These are phyloP conservation scores for Cyphellophora europaea DNA, from an alignment of 2,329 filamentous ascomycete species.

Conservation along the genomic window DNA sequence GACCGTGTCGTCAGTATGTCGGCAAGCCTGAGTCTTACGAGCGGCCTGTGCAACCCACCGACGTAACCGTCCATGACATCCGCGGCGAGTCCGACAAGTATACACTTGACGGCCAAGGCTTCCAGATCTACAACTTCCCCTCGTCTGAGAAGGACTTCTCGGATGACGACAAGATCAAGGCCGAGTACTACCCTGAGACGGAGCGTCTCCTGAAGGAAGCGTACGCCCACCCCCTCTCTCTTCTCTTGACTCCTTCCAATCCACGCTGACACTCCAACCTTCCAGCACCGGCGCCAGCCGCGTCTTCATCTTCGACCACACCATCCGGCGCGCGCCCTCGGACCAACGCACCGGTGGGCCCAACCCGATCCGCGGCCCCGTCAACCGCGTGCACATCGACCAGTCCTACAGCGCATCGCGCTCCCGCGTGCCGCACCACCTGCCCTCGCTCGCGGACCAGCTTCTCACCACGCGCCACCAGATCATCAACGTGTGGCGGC, in stretches of 20 bases:
- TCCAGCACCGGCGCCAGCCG: constrained; percentile 46
- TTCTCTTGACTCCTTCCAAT: constrained; percentile 10
- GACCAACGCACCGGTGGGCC: constrained; percentile 19
- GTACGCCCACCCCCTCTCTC: constrained; percentile 13
- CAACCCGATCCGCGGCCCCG: constrained; percentile 31
- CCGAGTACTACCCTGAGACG: constrained; percentile 25
- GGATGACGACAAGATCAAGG: constrained; percentile 27
- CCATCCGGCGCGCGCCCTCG: constrained; percentile 39
- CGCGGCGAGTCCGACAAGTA: constrained; percentile 34
- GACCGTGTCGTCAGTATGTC: too few relatives aligned
- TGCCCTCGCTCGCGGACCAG: constrained; percentile 32
- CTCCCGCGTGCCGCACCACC: constrained; percentile 33
- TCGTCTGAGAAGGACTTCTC: constrained; percentile 26
- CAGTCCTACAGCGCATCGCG: constrained; percentile 37
- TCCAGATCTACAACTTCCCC: constrained; percentile 27
- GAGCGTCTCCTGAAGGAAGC: constrained; percentile 26
- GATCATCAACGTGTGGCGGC: constrained; percentile 45
- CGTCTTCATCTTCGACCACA: constrained; percentile 55
- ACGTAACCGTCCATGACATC: constrained; percentile 32
- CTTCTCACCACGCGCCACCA: constrained; percentile 36
- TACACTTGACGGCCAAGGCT: constrained; percentile 32
- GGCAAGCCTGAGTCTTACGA: constrained; percentile 21
- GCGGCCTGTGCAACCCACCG: constrained; percentile 15
- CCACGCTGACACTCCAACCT: constrained; percentile 10
- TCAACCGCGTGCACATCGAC: constrained; percentile 43